Evolutionary conservation across 768 basidiomycete genomes (phyloP), one percentile per base, ranked within the genome.

Genomic region (Phanerochaete carnosa): DNA sequence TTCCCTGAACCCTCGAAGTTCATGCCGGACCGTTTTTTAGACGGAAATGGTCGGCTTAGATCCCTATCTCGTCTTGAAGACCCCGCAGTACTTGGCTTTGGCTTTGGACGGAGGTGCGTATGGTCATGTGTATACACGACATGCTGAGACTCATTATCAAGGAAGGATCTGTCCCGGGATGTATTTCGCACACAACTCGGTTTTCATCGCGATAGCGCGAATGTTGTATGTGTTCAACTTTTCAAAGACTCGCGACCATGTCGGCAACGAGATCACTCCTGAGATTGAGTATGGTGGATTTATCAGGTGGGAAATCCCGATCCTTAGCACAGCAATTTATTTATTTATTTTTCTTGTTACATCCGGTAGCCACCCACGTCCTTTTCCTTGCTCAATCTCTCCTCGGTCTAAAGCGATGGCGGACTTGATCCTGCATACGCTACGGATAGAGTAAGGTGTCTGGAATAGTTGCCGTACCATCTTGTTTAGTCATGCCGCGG

Each of bases 141-240:
- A 6, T 25, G 23, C 7, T 15, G 9, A 7, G 45, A 49, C 33
- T 29, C 19, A 26, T 35, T n/a, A 12, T 33, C 35, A 13, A 43
- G 2, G 22, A 33, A 73, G 72, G 30, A 67, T 71, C 11, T 72
- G 72, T 60, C 71, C 71, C 9, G 72, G 71, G 5, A 66, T 65
- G 63, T 62, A 61, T 56, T 60, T 73, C 16, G 70, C 70, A 13
- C 64, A 68, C 57, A 66, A 68, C 39, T 67, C 70, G 4, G 30
- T 72, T 16, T 72, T 69, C 59, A 69, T 72, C 22, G 59, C 59
- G 26, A 54, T 71, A 43, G 66, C 69, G 13, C 61, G 52, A 7
- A 64, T 71, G 35, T 57, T 73, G 23, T 63, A 65, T 57, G 55
- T 63, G 2, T 70, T 72, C 63, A 39, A 67, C 57, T 65, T 73